Evolutionary conservation across 768 basidiomycete species (phyloP).

Genomic region (Rhodotorula graminis): DNA sequence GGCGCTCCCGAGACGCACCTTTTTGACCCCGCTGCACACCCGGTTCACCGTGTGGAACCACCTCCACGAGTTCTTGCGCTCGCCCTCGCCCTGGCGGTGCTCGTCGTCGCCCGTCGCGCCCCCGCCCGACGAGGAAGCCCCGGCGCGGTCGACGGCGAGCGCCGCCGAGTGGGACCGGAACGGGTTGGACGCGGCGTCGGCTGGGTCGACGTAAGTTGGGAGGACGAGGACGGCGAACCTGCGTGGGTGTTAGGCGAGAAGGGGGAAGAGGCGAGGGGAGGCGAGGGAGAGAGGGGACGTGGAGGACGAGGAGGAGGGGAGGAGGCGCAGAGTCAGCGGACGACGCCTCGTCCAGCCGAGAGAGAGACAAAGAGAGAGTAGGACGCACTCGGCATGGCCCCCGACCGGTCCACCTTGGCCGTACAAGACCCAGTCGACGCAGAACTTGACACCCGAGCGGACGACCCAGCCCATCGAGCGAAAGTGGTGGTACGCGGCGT

Average conservation of each 20-base stretch:
- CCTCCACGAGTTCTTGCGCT: conserved; percentile 65
- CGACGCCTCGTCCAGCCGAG: too few relatives aligned
- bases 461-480: conserved; percentile 95
- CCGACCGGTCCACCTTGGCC: conserved; percentile 76
- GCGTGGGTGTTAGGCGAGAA: background rate
- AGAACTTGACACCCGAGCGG: conserved; percentile 94
- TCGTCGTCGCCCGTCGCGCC: conserved; percentile 1
- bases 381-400: conserved; percentile 81
- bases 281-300: too few relatives aligned
- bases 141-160: conserved; percentile 8
- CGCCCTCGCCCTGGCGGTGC: conserved; percentile 36
- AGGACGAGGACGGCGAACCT: conserved; percentile 89
- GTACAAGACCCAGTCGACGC: conserved; percentile 89
- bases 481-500: conserved; percentile 88
- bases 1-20: conserved; percentile 54
- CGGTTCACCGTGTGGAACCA: conserved; percentile 97
- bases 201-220: conserved; percentile 79
- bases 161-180: conserved; percentile 54
- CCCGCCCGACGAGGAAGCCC: too few relatives aligned
- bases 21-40: conserved; percentile 93
- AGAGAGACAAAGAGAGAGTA: background rate
- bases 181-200: conserved; percentile 63
- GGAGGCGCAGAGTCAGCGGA: too few relatives aligned
- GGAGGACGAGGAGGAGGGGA: too few relatives aligned
- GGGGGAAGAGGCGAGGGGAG: too few relatives aligned